These are phyloP conservation scores for Taphrina sp. DNA, from an alignment of 1,139 yeast species.

Conservation along the genomic window DNA sequence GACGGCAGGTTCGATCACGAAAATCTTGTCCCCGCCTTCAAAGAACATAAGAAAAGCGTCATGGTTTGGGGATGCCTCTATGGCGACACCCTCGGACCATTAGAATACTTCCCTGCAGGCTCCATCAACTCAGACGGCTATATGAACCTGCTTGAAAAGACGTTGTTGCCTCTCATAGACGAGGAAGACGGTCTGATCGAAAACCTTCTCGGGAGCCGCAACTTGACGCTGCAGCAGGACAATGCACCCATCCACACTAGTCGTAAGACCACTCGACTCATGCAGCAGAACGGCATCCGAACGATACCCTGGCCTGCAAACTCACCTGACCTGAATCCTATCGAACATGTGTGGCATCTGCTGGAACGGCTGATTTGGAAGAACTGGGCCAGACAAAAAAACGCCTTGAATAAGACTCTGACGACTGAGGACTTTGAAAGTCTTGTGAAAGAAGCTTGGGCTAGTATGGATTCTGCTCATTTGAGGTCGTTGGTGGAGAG, in stretches of 20 bases:
- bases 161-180: slow-evolving; percentile 4
- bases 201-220: slow-evolving; percentile 1
- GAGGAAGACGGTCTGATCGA: slow-evolving; percentile 2
- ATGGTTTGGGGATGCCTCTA: not conserved
- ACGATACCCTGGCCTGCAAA: slow-evolving; percentile 9
- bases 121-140: slow-evolving; percentile 5
- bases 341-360: slow-evolving; percentile 1
- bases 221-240: slow-evolving; percentile 4
- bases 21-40: not conserved
- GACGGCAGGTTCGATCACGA: not conserved
- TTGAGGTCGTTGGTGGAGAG: not conserved
- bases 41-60: not conserved
- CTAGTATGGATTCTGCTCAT: not conserved
- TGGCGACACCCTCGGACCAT: slow-evolving; percentile 1
- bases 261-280: not conserved
- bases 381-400: no score
- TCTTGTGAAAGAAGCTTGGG: not conserved
- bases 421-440: not conserved
- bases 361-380: not conserved
- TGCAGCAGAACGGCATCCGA: slow-evolving; percentile 4
- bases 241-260: slow-evolving; percentile 15
- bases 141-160: not conserved
- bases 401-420: not conserved
- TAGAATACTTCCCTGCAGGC: slow-evolving; percentile 3
- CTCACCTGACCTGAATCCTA: slow-evolving; percentile 12